These are phyloP conservation scores for Avena insularis DNA, from an alignment of 176 grass and related monocot species.

Conservation along the genomic window DNA sequence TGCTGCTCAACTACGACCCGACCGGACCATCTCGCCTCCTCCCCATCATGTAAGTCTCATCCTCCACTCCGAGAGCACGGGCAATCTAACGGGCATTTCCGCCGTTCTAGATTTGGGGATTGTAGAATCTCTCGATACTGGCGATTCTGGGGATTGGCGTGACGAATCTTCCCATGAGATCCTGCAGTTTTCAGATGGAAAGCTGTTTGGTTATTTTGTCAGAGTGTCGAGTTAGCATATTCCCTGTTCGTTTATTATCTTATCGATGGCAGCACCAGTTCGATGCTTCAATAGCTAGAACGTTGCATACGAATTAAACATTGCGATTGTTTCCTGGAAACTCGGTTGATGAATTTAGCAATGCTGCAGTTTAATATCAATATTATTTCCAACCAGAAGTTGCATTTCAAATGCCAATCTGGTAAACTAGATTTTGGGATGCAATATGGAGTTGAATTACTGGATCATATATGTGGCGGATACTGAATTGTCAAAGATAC, in stretches of 20 bases:
- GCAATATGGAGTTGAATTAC: background rate
- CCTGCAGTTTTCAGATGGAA: background rate
- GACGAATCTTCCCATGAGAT: background rate
- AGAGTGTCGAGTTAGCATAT: background rate
- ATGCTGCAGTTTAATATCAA: background rate
- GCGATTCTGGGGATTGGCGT: background rate
- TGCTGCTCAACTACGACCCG: constrained; percentile 84
- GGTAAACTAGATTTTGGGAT: background rate
- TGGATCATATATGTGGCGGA: background rate
- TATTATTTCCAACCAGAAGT: background rate
- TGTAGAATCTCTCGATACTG: no score
- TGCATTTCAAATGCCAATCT: constrained; percentile 13
- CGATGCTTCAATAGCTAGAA: background rate
- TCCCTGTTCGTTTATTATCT: background rate
- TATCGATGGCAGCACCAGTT: background rate
- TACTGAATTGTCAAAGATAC: background rate
- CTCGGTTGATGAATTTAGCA: background rate
- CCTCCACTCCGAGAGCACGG: background rate
- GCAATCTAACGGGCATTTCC: background rate
- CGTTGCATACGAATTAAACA: background rate
- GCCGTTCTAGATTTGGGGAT: background rate
- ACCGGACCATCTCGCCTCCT: constrained; percentile 71
- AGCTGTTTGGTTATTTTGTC: background rate
- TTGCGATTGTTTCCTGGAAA: background rate
- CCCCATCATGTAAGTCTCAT: constrained; percentile 60